Conservation (phyloP, 108 stramenopile genomes). For the Phaeodactylum tricornutum region DNA sequence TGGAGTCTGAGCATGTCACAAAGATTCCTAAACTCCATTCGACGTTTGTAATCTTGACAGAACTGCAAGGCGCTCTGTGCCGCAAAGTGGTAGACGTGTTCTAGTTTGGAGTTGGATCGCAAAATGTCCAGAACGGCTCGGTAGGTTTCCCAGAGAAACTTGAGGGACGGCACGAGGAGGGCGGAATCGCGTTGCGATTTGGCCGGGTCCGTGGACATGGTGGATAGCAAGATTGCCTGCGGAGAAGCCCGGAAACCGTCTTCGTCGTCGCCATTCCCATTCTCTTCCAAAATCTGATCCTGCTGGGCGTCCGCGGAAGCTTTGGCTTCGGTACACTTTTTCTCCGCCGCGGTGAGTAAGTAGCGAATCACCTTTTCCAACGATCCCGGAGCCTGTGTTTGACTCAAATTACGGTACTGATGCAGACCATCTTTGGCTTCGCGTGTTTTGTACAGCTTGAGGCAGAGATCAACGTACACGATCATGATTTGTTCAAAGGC, state of each 20-base stretch:
- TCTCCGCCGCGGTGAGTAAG: conserved; percentile 73
- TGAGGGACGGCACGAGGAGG: conserved; percentile 87
- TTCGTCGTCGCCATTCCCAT: conserved; percentile 65
- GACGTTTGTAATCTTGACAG: conserved; percentile 79
- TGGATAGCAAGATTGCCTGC: conserved; percentile 85
- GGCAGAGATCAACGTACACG: conserved; percentile 85
- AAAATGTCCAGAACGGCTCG: conserved; percentile 93
- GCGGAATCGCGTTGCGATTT: conserved; percentile 84
- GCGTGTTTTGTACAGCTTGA: conserved; percentile 70
- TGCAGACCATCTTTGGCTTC: conserved; percentile 98
- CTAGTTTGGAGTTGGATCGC: conserved; percentile 86
- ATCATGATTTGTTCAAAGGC: conserved; percentile 93
- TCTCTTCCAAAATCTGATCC: conserved; percentile 20
- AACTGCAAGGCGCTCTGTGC: conserved; percentile 81
- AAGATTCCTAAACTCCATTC: conserved; percentile 89
- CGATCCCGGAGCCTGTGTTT: conserved; percentile 87
- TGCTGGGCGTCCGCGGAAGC: conserved; percentile 38
- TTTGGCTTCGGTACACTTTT: conserved; percentile 67
- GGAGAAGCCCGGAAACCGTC: conserved; percentile 87
- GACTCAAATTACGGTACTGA: conserved; percentile 93
- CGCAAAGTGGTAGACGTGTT: conserved; percentile 88
- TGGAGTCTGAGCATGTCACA: conserved; percentile 95
- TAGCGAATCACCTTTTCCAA: conserved; percentile 91
- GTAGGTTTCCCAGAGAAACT: conserved; percentile 98
- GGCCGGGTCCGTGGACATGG: conserved; percentile 90